Evolutionary conservation across 257 asterid genomes (phyloP).

Genomic region (Agastache rugosa): DNA sequence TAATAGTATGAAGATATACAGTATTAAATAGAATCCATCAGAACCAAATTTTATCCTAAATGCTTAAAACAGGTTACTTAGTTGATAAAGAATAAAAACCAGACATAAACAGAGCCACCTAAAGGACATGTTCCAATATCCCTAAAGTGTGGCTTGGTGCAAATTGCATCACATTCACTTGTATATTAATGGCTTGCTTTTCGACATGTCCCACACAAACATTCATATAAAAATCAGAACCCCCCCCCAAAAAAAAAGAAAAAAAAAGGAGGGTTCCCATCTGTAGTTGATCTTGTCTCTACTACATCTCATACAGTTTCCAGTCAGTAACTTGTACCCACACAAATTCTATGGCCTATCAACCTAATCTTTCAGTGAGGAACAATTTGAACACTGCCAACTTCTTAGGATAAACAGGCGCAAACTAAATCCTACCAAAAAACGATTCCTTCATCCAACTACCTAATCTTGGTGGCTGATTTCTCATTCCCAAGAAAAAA

Average conservation of each 20-base stretch:
- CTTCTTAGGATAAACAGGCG: neutral
- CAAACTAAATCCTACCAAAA: conserved; percentile 18
- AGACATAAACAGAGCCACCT: neutral
- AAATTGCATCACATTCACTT: conserved; percentile 17
- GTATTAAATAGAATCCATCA: neutral
- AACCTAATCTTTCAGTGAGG: conserved; percentile 1
- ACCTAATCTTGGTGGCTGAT: conserved; percentile 21
- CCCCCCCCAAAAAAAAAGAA: neutral
- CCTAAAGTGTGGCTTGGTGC: neutral
- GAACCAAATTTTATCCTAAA: neutral
- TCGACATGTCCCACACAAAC: conserved; percentile 25
- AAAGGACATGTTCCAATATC: neutral
- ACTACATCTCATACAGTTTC: conserved; percentile 24
- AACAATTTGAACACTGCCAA: conserved; percentile 9
- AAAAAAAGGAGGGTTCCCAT: neutral
- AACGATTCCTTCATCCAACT: conserved; percentile 18
- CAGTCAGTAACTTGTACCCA: neutral
- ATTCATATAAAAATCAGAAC: conserved; percentile 14
- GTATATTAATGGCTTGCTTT: neutral
- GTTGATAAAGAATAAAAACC: conserved; percentile 13
- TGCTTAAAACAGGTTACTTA: neutral
- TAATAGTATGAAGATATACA: neutral
- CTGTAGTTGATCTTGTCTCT: conserved; percentile 21
- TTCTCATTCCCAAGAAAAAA: conserved; percentile 21
- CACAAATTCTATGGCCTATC: conserved; percentile 30